Base-by-base conservation (phyloP, 2,329 filamentous ascomycete species). In the Fusarium sp. region DNA sequence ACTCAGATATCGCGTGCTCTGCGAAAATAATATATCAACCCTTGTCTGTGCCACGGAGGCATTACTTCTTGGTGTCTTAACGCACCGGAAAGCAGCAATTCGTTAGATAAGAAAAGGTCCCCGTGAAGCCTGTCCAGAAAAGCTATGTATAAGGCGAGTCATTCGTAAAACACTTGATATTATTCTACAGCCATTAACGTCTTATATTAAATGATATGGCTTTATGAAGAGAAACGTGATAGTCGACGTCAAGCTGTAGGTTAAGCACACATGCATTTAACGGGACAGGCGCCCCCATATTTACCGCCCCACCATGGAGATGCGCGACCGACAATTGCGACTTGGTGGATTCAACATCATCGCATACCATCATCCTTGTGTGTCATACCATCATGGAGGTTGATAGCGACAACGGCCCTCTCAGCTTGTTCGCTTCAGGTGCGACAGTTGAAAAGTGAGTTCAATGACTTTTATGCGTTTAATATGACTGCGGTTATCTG, bases 401-500 rank as follows among this genome's bases (percentile, higher is more conserved):
- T 34, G 86, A 88, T 64, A 78, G 77, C 43, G 85, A 85, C 65
- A 83, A 86, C 46, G 83, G 81, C 28, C 76, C 83, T 28, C 78
- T 88, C 67, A 75, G 73, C 65, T 79, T 68, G 60, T 78, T 88
- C 67, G 85, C 86, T 21, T 75, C 79, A 19, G 86, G 86, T 66
- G 83, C 80, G 20, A 70, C 79, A 19, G 83, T 89, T 65, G 83
- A 88, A 72, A 83, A 82, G 88, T 89, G 79, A 77, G 86, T 26
- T 23, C 26, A 40, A 56, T 67, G 39, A 28, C 26, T 23, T 48
- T 19, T 38, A 39, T 21, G n/a, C 9, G 28, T 23, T 66, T 17
- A 49, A 62, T 57, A 46, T 56, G 53, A 69, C 34, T 47, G 49
- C 48, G 48, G 34, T 44, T 59, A 47, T 61, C 74, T 74, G 57